A percentile compares a stretch with the other conserved stretches of the same genome.
These are phyloP conservation scores for Yarrowia osloensis DNA, from an alignment of 805 yeast genomes.

Conservation along the genomic window DNA sequence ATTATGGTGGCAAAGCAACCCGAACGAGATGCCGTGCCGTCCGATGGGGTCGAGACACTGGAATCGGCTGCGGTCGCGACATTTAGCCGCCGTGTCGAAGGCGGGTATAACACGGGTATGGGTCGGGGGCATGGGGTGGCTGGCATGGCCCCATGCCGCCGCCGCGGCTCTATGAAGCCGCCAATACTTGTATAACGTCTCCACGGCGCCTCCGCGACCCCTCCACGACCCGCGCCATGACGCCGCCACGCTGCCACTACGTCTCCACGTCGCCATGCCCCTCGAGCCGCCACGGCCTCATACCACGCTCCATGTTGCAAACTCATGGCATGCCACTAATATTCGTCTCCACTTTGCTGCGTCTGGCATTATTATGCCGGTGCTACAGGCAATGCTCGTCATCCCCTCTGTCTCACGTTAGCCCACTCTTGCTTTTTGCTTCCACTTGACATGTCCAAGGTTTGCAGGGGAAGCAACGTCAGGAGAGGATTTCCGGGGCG, in stretches of 20 bases:
- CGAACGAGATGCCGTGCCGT: neutral
- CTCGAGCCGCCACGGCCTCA: neutral
- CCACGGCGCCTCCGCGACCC: no score
- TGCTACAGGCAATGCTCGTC: slow-evolving; percentile 21
- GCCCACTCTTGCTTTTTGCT: slow-evolving; percentile 19
- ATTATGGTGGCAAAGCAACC: neutral
- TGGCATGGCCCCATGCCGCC: no score
- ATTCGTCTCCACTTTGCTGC: slow-evolving; percentile 22
- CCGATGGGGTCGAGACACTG: no score
- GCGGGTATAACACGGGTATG: no score
- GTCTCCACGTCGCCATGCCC: neutral
- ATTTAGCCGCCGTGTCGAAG: no score
- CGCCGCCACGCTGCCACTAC: neutral
- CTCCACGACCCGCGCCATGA: no score
- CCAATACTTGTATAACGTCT: no score
- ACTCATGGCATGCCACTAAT: neutral
- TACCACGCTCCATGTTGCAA: neutral
- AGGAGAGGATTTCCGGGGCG: neutral
- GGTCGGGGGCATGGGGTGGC: no score
- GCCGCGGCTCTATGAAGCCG: no score
- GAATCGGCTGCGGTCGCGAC: no score
- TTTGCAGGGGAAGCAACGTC: slow-evolving; percentile 23
- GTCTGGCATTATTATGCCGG: slow-evolving; percentile 14
- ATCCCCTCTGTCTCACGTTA: slow-evolving; percentile 27
- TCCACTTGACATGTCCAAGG: neutral